Base-by-base conservation (phyloP, 1,284 basidiomycete genomes). In the Erythrobasidium hasegawianum region DNA sequence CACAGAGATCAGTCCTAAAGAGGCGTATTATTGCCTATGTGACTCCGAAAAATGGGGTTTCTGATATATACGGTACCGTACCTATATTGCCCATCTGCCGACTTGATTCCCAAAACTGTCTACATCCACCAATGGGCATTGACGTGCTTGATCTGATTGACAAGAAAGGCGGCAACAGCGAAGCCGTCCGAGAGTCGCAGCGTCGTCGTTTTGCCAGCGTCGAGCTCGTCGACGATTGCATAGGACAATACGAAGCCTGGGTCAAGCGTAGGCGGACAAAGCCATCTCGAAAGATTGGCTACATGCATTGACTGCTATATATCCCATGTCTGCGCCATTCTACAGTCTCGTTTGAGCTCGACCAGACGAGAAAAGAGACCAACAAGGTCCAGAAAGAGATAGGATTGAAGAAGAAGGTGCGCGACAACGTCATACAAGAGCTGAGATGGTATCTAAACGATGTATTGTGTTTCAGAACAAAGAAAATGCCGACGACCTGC, bases 321-420 rank as follows among this genome's bases (percentile, higher is more conserved):
- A 22, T n/a, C 22, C 8, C 5, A 5, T 47, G 4, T 18, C 43
- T n/a, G 22, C 5, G 8, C 8, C 43, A 7, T 16, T 47, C 43
- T 47, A 14, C 43, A n/a, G 43, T 14, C 22, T n/a, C 92, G 75
- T 97, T 86, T 76, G 88, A 95, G 68, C 82, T 85, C 45, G 90
- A 90, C 75, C 82, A 81, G 27, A 79, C 89, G 55, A 84, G 86
- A 75, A 90, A 93, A 76, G 84, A 91, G 72, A 85, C 90, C 66
- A 97, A 97, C 75, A 84, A 85, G 11, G 82, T 93, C 9, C 93
- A 97, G 80, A 97, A 97, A 78, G 86, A 95, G 78, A 97, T 98
- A 76, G 88, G 86, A 3, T 82, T 85, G 2, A 96, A 94, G 84
- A 96, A 91, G 79, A 97, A 95, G 85, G 90, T 85, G 7, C 39